Conservation (phyloP, 805 yeast genomes). For the Naumovozyma castellii region DNA sequence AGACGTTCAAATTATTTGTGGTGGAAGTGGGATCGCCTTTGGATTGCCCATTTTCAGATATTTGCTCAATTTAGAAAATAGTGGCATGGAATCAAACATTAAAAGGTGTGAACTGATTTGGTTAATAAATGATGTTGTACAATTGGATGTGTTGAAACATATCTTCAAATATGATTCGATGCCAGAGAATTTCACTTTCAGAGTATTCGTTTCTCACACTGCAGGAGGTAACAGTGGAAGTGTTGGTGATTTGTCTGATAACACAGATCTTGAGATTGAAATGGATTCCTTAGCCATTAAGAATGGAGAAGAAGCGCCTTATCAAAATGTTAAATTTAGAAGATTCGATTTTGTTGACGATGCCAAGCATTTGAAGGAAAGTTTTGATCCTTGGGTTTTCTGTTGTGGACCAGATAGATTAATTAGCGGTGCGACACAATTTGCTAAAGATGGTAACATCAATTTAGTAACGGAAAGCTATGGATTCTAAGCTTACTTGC, state of each 20-base stretch:
- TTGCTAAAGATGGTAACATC: slow-evolving; percentile 14
- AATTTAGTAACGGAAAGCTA: slow-evolving; percentile 18
- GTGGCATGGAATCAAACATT: slow-evolving; percentile 19
- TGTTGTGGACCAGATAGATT: slow-evolving; percentile 26
- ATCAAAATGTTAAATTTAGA: slow-evolving; percentile 14
- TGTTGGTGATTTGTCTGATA: not conserved
- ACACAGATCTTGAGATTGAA: not conserved
- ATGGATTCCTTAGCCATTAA: not conserved
- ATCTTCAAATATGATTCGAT: not conserved
- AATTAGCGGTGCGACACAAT: slow-evolving; percentile 13
- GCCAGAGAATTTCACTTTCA: not conserved
- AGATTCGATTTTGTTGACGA: slow-evolving; percentile 23
- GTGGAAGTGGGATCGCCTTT: slow-evolving; percentile 67
- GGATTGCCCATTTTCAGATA: slow-evolving; percentile 45
- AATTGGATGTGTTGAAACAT: not conserved
- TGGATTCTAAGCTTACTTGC: slow-evolving; percentile 9
- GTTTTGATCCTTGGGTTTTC: slow-evolving; percentile 21
- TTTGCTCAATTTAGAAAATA: slow-evolving; percentile 7
- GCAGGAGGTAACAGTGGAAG: not conserved
- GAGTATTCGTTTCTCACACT: not conserved
- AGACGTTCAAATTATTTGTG: slow-evolving; percentile 48
- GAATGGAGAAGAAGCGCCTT: not conserved
- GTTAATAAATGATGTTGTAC: slow-evolving; percentile 37
- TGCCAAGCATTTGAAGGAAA: slow-evolving; percentile 14
- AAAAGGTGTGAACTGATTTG: slow-evolving; percentile 37